Conservation (phyloP, 192 early-diverging fungal genomes). For the Funneliformis mosseae region DNA sequence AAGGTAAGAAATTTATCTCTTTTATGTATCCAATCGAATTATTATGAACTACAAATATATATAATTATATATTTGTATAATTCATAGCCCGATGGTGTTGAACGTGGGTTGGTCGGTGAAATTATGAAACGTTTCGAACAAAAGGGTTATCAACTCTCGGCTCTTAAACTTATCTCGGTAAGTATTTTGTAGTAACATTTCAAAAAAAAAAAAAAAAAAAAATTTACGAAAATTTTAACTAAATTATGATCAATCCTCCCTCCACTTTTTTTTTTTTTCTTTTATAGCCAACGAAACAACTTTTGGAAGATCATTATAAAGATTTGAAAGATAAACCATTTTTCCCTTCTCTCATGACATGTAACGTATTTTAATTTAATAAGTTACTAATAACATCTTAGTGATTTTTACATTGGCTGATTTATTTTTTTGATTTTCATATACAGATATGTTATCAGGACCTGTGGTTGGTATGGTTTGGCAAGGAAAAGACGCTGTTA, state of each 20-base stretch:
- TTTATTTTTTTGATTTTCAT: background rate
- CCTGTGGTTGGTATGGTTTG: constrained; percentile 97
- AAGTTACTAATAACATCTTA: background rate
- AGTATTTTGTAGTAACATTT: background rate
- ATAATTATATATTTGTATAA: background rate
- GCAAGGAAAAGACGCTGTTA: constrained; percentile 87
- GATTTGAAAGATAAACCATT: constrained; percentile 86
- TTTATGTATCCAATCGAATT: background rate
- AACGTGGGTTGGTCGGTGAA: constrained; percentile 88
- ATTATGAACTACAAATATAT: background rate
- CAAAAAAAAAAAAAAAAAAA: background rate
- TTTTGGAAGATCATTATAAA: constrained; percentile 77
- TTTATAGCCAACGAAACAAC: constrained; percentile 31
- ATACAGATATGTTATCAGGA: constrained; percentile 81
- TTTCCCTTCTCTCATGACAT: constrained; percentile 80
- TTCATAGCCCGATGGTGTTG: constrained; percentile 52
- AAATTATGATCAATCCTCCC: background rate
- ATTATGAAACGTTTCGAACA: constrained; percentile 93
- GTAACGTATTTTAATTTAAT: background rate
- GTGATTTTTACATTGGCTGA: background rate
- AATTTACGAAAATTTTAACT: too few species aligned
- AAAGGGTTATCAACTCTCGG: constrained; percentile 88
- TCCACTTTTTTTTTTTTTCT: too few species aligned
- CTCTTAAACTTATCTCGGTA: constrained; percentile 70
- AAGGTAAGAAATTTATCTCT: constrained; percentile 38